Evolutionary conservation across 1,284 basidiomycete species (phyloP).

Genomic region (Rhodotorula sp.): DNA sequence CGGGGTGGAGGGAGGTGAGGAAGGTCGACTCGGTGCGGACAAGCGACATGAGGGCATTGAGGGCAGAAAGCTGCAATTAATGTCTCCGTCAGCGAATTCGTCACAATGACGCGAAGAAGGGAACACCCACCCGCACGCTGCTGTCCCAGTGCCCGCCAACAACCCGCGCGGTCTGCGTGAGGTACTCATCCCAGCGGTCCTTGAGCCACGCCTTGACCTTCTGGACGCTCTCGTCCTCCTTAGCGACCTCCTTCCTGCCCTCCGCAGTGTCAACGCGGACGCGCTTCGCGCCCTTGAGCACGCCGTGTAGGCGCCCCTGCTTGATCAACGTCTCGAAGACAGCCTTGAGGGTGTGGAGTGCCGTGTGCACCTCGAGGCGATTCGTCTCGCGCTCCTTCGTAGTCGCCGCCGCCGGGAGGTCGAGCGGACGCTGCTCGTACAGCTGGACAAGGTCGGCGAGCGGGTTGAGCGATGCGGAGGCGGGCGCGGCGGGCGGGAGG

Average conservation of each 20-base stretch:
- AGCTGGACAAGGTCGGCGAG: constrained; percentile 73
- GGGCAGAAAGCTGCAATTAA: constrained; percentile 40
- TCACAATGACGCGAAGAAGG: not conserved
- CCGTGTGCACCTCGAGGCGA: constrained; percentile 64
- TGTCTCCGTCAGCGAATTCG: not conserved
- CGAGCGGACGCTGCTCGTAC: constrained; percentile 15
- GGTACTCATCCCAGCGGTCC: constrained; percentile 41
- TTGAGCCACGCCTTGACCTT: constrained; percentile 46
- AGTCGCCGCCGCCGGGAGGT: constrained; percentile 49
- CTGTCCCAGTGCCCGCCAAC: constrained; percentile 36
- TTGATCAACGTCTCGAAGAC: constrained; percentile 70
- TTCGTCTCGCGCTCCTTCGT: constrained; percentile 49
- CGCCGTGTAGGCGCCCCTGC: constrained; percentile 60
- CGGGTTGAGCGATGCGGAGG: constrained; percentile 62
- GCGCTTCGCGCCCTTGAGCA: constrained; percentile 41
- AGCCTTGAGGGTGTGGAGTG: constrained; percentile 78
- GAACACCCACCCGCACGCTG: constrained; percentile 40
- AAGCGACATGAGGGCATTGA: constrained; percentile 45
- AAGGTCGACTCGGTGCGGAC: constrained; percentile 42
- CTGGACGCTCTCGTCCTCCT: constrained; percentile 26
- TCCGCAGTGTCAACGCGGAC: constrained; percentile 27
- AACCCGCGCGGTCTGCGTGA: constrained; percentile 36
- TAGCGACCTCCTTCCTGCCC: constrained; percentile 3
- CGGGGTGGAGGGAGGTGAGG: constrained; percentile 42
- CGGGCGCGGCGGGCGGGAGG: constrained; percentile 36